These are phyloP conservation scores for Ophiostoma montium DNA, from an alignment of 2,329 filamentous ascomycete species.

Conservation along the genomic window DNA sequence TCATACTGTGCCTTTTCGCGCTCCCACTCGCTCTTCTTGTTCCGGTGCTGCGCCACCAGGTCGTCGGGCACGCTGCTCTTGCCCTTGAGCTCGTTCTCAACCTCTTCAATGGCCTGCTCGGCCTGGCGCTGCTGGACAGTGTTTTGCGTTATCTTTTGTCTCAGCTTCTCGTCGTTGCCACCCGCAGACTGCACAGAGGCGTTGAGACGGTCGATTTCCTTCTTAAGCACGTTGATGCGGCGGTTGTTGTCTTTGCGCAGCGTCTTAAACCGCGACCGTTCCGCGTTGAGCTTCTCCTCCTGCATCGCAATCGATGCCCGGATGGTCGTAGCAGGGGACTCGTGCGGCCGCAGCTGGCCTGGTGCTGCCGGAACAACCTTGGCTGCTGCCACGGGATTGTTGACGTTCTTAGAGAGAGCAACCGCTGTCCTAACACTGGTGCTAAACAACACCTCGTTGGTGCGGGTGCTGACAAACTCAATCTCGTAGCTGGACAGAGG, in stretches of 20 bases:
- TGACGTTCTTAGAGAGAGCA: slow-evolving; percentile 27
- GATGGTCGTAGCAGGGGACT: slow-evolving; percentile 63
- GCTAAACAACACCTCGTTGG: slow-evolving; percentile 53
- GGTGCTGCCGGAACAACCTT: slow-evolving; percentile 6
- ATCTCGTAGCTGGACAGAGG: slow-evolving; percentile 65
- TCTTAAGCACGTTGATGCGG: slow-evolving; percentile 50
- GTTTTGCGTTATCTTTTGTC: slow-evolving; percentile 62
- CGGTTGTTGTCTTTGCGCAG: slow-evolving; percentile 63
- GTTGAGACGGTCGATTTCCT: slow-evolving; percentile 58
- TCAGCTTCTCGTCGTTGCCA: slow-evolving; percentile 61
- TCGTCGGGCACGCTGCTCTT: slow-evolving; percentile 50
- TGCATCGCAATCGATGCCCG: slow-evolving; percentile 61
- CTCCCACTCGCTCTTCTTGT: slow-evolving; percentile 37
- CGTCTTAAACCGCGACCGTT: slow-evolving; percentile 53
- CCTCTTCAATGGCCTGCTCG: slow-evolving; percentile 19
- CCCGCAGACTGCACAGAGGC: slow-evolving; percentile 53
- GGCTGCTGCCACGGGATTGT: slow-evolving; percentile 23
- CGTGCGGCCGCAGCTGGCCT: slow-evolving; percentile 49
- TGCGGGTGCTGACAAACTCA: slow-evolving; percentile 58
- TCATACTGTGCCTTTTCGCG: slow-evolving; percentile 47
- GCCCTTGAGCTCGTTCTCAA: slow-evolving; percentile 48
- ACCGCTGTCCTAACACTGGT: slow-evolving; percentile 55
- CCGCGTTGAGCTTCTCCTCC: slow-evolving; percentile 55
- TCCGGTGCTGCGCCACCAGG: slow-evolving; percentile 42
- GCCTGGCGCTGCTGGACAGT: slow-evolving; percentile 57